These are phyloP conservation scores for Astrothelium macrocarpum DNA, from an alignment of 495 filamentous ascomycete species.

Conservation along the genomic window DNA sequence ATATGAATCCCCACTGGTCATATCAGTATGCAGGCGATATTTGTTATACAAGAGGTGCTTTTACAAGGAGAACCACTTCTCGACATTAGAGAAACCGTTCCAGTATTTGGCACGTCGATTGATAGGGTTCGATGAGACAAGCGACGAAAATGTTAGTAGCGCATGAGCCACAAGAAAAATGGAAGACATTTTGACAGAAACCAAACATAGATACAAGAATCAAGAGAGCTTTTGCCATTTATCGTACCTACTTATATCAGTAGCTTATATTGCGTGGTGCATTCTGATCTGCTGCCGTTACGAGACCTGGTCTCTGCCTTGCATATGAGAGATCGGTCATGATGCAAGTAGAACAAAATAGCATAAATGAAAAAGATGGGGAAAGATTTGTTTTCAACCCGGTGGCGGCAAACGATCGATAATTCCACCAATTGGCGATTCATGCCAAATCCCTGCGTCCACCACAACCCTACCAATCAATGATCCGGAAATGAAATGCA, in stretches of 20 bases:
- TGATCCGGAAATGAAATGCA: not conserved
- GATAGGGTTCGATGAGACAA: not conserved
- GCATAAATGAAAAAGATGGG: not conserved
- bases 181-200: not conserved
- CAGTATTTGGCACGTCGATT: not conserved
- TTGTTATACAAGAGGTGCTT: not conserved
- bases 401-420: too few species aligned
- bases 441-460: not conserved
- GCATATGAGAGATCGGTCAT: too few species aligned
- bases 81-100: not conserved
- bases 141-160: not conserved
- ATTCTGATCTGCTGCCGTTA: too few species aligned
- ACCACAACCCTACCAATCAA: not conserved
- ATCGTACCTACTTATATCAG: not conserved
- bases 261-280: not conserved
- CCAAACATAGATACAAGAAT: not conserved
- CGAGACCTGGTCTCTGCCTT: too few species aligned
- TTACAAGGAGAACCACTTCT: constrained; percentile 6
- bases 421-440: not conserved
- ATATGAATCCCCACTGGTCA: constrained; percentile 47
- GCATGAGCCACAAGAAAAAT: not conserved
- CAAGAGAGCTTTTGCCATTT: not conserved
- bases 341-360: too few species aligned
- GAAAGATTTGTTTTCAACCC: not conserved
- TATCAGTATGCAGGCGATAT: not conserved